Evolutionary conservation across 202 grass and related monocot genomes (phyloP).

Genomic region (Panicum virgatum): DNA sequence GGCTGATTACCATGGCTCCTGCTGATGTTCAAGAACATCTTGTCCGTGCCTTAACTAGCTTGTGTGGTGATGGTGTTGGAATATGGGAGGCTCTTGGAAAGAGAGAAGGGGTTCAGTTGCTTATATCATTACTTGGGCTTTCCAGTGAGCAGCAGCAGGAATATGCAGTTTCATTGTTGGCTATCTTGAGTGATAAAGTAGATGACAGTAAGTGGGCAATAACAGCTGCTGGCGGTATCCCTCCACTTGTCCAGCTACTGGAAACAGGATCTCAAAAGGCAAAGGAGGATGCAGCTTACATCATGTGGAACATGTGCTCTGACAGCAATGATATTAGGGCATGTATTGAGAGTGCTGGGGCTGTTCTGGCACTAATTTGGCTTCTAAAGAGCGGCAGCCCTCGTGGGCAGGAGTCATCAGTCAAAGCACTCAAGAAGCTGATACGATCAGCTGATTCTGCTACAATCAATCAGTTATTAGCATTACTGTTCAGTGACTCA

Average conservation of each 20-base stretch:
- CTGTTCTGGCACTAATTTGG: conserved; percentile 81
- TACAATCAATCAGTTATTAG: conserved; percentile 91
- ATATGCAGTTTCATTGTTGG: conserved; percentile 83
- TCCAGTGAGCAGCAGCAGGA: conserved; percentile 96
- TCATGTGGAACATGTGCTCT: conserved; percentile 85
- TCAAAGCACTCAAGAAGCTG: conserved; percentile 84
- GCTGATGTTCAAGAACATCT: conserved; percentile 81
- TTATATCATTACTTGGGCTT: conserved; percentile 93
- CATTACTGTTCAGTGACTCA: conserved; percentile 72
- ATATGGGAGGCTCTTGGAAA: conserved; percentile 89
- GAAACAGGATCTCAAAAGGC: conserved; percentile 83
- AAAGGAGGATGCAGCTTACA: conserved; percentile 83
- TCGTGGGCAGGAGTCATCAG: conserved; percentile 79
- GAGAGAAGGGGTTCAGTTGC: conserved; percentile 90
- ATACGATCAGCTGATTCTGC: conserved; percentile 74
- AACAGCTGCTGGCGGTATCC: conserved; percentile 96
- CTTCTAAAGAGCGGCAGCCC: conserved; percentile 71
- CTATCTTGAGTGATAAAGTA: conserved; percentile 86
- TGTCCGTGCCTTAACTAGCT: conserved; percentile 61
- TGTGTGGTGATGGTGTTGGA: conserved; percentile 64
- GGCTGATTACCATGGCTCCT: conserved; percentile 84
- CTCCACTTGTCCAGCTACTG: conserved; percentile 72
- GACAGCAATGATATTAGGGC: conserved; percentile 93
- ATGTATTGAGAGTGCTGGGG: conserved; percentile 90
- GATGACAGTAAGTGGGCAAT: conserved; percentile 99